Percentiles rank a stretch among this genome's conserved stretches.
Conservation (phyloP, 805 yeast genomes). For the Kluyveromyces nonfermentans region DNA sequence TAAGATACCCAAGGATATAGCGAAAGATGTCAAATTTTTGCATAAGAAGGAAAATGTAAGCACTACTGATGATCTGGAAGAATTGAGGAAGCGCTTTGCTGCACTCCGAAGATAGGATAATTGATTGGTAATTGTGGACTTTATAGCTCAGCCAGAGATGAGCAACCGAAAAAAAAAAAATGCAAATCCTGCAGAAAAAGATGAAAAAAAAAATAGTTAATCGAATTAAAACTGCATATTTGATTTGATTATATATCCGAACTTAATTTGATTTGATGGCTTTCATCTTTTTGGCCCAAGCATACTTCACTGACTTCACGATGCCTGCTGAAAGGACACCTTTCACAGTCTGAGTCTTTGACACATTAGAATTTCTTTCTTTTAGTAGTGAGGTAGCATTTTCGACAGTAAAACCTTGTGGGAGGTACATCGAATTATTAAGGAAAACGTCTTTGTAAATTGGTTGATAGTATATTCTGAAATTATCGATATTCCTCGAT, state of each 20-base stretch:
- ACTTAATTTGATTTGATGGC: constrained; percentile 17
- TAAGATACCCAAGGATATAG: constrained; percentile 34
- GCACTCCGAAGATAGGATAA: constrained; percentile 45
- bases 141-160: neutral
- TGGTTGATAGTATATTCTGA: constrained; percentile 69
- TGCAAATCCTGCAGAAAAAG: neutral
- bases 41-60: constrained; percentile 13
- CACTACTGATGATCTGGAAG: constrained; percentile 47
- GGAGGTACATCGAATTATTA: constrained; percentile 27
- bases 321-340: constrained; percentile 87
- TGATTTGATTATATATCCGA: constrained; percentile 1
- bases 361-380: constrained; percentile 57
- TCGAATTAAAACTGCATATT: neutral
- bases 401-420: constrained; percentile 32
- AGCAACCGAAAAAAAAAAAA: neutral
- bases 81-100: constrained; percentile 62
- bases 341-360: constrained; percentile 65
- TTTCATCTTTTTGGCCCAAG: constrained; percentile 54
- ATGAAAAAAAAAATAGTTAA: too few species aligned
- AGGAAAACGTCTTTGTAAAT: constrained; percentile 31
- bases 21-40: constrained; percentile 28
- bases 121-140: neutral
- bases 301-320: constrained; percentile 58
- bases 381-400: constrained; percentile 32
- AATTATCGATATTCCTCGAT: constrained; percentile 56